Percentiles rank a stretch among this genome's conserved stretches.
Conservation (phyloP, 768 basidiomycete species). For the Leccinum boreale region DNA sequence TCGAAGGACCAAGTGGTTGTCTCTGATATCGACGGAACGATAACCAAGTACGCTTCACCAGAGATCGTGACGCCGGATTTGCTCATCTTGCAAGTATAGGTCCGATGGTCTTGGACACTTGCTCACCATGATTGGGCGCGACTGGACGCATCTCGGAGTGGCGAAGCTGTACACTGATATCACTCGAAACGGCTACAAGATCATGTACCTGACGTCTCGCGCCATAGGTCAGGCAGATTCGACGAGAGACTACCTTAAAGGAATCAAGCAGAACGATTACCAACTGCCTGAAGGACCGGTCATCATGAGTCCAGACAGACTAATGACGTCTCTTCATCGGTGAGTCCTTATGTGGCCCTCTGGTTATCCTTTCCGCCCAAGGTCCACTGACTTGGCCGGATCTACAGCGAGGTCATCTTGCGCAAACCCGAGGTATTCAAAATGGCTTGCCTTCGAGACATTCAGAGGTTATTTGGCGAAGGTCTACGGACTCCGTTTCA, state of each 20-base stretch:
- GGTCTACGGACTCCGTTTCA: conserved; percentile 79
- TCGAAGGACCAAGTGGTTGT: conserved; percentile 87
- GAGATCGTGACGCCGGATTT: not conserved
- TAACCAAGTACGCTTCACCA: conserved; percentile 74
- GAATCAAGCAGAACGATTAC: conserved; percentile 93
- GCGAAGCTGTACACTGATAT: conserved; percentile 98
- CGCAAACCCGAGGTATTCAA: conserved; percentile 99
- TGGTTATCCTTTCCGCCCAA: not conserved
- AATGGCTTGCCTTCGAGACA: conserved; percentile 97
- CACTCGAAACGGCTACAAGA: conserved; percentile 91
- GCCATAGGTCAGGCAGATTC: conserved; percentile 98
- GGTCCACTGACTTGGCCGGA: not conserved
- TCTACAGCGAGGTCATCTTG: conserved; percentile 96
- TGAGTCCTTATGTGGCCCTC: conserved; percentile 33
- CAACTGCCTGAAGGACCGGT: conserved; percentile 98
- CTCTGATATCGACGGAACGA: conserved; percentile 98
- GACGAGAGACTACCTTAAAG: conserved; percentile 90
- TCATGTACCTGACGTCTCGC: conserved; percentile 95
- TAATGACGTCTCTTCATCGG: conserved; percentile 95
- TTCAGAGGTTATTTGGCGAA: conserved; percentile 84
- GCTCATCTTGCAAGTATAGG: conserved; percentile 36
- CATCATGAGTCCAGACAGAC: conserved; percentile 95
- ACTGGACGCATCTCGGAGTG: conserved; percentile 97
- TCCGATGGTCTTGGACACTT: conserved; percentile 96
- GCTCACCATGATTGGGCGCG: conserved; percentile 95